A percentile compares a stretch with the other conserved stretches of the same genome.
These are phyloP conservation scores for Podospora pseudocomata DNA, from an alignment of 495 filamentous ascomycete species.

Conservation along the genomic window DNA sequence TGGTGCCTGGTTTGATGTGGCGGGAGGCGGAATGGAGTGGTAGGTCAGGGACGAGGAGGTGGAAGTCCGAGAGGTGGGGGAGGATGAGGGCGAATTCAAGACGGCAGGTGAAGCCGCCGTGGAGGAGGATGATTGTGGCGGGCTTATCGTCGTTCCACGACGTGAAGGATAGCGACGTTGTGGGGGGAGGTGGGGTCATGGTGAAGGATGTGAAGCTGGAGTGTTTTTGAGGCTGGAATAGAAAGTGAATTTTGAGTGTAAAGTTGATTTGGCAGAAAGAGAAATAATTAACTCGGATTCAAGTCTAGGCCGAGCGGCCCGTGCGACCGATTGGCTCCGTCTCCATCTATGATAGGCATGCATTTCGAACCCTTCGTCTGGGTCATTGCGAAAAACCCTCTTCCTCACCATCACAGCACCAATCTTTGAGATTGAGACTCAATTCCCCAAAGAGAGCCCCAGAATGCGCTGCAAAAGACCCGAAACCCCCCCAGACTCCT, in stretches of 20 bases:
- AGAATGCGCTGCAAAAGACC: no score
- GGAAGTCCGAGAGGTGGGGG: background rate
- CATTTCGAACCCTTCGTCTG: no score
- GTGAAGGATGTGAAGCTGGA: background rate
- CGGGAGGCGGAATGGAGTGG: background rate
- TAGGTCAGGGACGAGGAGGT: background rate
- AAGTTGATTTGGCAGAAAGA: background rate
- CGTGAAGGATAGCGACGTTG: background rate
- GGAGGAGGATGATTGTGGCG: constrained; percentile 13
- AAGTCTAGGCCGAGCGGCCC: background rate
- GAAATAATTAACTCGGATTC: background rate
- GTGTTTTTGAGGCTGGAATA: background rate
- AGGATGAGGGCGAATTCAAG: background rate
- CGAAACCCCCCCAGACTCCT: no score
- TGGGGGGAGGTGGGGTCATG: background rate
- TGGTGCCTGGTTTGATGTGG: background rate
- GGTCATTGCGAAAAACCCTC: no score
- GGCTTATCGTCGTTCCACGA: background rate
- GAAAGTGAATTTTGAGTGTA: background rate
- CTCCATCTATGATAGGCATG: no score
- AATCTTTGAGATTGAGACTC: no score
- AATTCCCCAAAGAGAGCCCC: no score
- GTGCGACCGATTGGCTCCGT: background rate
- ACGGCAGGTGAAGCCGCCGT: constrained; percentile 1
- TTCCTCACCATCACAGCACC: no score